Evolutionary conservation across 805 yeast species (phyloP), one percentile per base, ranked within the genome.

Genomic region (Sugiyamaella americana): DNA sequence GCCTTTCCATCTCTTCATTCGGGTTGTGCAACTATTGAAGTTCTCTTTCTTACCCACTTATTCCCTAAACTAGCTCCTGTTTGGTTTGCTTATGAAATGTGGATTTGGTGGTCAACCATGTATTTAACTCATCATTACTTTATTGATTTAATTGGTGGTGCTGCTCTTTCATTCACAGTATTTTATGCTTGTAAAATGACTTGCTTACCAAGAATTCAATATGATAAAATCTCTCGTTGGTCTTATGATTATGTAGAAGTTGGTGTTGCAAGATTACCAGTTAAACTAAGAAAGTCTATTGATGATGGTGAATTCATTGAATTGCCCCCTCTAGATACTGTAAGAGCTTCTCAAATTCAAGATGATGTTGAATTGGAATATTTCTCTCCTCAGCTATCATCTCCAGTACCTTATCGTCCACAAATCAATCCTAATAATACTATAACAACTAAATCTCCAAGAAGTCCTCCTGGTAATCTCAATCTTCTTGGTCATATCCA

Each of bases 91-190:
- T 93, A 91, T 63, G 93, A 87, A n/a, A 68, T 79, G 52, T 87
- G 95, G 94, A 74, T 93, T 56, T 91, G 98, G 98, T 93, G 96
- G 95, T 78, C 93, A 43, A 93, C 98, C 13, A 91, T 91, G 98
- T 91, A 91, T 65, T 74, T 91, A 59, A 91, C 97, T 0, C 98
- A 91, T 66, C 98, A 91, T 67, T 91, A 91, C 64, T 93, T 93
- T 60, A 79, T 91, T 50, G 98, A 91, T 63, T 76, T 91, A 44
- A 86, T 87, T 59, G 91, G 87, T n/a, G 98, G 98, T 19, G 91
- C 96, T 1, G 75, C 80, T n/a, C 71, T 93, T 47, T 80, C 95
- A 0, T 74, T 81, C 50, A 63, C 76, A 13, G 80, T 85, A 26
- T 89, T 87, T 65, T 73, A 76, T 51, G 75, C 80, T 56, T 79